phyloP scores from a whole-genome alignment of 1,284 basidiomycete genomes.

The Singerocomus rubriflavus region DNA sequence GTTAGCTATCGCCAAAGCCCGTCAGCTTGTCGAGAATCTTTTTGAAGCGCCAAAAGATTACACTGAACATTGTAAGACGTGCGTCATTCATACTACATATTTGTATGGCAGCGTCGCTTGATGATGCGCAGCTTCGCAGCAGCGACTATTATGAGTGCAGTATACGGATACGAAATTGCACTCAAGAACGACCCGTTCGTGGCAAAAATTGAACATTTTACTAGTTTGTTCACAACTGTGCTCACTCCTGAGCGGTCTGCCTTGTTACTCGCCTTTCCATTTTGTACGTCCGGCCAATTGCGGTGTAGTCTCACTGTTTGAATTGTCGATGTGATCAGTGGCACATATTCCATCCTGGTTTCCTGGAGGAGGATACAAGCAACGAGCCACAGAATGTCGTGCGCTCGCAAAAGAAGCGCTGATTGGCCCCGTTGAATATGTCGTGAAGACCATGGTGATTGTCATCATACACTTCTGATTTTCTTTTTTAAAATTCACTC shows the following conservation, averaged over 20 bases:
- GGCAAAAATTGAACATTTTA: constrained; percentile 14
- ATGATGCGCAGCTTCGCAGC: constrained; percentile 19
- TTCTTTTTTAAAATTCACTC: background rate
- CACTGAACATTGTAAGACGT: constrained; percentile 21
- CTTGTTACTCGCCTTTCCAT: constrained; percentile 21
- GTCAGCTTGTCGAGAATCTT: constrained; percentile 25
- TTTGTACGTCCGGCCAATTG: constrained; percentile 19
- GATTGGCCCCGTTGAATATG: constrained; percentile 31
- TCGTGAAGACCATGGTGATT: constrained; percentile 33
- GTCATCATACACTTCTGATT: background rate
- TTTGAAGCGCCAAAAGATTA: constrained; percentile 20
- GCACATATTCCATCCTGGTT: constrained; percentile 37
- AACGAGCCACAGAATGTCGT: constrained; percentile 25
- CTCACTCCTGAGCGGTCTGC: constrained; percentile 27
- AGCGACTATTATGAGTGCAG: constrained; percentile 25
- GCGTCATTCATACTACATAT: constrained; percentile 1
- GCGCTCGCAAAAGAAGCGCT: constrained; percentile 28
- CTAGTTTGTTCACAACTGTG: constrained; percentile 10
- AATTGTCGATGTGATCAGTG: constrained; percentile 22
- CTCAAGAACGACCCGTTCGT: constrained; percentile 27
- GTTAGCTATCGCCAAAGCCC: constrained; percentile 20
- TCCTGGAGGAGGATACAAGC: constrained; percentile 34
- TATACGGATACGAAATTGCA: constrained; percentile 28
- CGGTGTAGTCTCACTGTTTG: constrained; percentile 16
- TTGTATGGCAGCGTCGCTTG: background rate